Evolutionary conservation across 805 yeast species (phyloP), one percentile per base, ranked within the genome.

Genomic region (Teunomyces lycoperdinae): DNA sequence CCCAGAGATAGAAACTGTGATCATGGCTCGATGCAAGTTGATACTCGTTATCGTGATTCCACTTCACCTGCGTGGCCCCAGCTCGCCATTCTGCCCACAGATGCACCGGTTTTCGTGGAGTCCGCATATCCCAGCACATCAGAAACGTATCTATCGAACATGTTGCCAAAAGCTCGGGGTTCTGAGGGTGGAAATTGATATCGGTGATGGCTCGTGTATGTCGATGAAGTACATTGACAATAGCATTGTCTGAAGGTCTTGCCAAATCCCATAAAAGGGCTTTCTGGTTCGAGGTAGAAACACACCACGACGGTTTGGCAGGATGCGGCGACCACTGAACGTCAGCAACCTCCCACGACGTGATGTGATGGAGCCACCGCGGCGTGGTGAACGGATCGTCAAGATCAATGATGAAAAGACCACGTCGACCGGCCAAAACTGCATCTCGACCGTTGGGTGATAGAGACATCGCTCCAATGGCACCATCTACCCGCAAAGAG

Each of bases 311-410:
- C 1, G 96, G 92, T 54, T 87, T 88, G 1, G 84, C 77, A 5
- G 78, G 74, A 62, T 94, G 97, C 0, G 97, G 97, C 2, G 95
- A 88, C 98, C 99, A 94, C 65, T 94, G 98, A 1, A 92, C 97
- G 63, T 92, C 97, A 0, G 99, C 97, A 3, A 94, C 99, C 64
- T 94, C 98, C 98, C 98, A 94, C 0, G 96, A 83, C 0, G 97
- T 92, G 31, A 83, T 76, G 61, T 94, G 97, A 47, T 84, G 95
- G 11, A 94, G 77, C 91, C 95, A 89, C 49, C 99, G 73, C 0
- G 99, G 99, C 0, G 96, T 90, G 0, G 92, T 81, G 66, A 89
- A 92, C 0, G 98, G 99, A 63, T 94, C 97, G 59, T 92, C 96
- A 36, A 94, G 67, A 67, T 94, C 98, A n/a, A 92, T 84, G 33